Evolutionary conservation across 2,329 filamentous ascomycete species (phyloP).

Genomic region (Fusarium mangiferae): DNA sequence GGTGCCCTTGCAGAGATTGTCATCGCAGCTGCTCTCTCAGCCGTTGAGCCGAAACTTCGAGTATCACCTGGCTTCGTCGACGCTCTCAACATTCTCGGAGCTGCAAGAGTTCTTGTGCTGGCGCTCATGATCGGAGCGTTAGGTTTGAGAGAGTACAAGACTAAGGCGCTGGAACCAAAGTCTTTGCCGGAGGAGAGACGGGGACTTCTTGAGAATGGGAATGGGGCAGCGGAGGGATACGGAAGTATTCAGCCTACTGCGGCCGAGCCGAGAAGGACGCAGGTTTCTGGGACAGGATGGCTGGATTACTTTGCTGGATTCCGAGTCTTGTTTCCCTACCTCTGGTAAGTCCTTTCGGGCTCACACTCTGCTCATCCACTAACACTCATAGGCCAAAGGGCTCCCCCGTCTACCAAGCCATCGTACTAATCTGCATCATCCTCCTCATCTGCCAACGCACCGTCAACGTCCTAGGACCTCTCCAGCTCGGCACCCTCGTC

Average conservation of each 20-base stretch:
- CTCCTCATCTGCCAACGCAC: constrained; percentile 55
- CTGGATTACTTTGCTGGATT: constrained; percentile 59
- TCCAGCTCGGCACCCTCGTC: constrained; percentile 55
- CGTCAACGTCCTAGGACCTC: constrained; percentile 56
- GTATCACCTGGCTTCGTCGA: constrained; percentile 46
- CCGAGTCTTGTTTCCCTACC: constrained; percentile 56
- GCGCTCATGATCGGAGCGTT: constrained; percentile 50
- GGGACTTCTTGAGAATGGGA: constrained; percentile 54
- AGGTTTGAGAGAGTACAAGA: constrained; percentile 45
- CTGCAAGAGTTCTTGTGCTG: constrained; percentile 48
- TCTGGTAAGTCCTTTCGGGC: constrained; percentile 49
- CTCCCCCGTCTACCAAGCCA: constrained; percentile 52
- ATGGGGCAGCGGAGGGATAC: constrained; percentile 45
- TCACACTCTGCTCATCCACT: neutral
- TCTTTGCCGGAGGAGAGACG: constrained; percentile 50
- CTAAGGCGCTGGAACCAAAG: constrained; percentile 41
- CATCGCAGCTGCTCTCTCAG: constrained; percentile 49
- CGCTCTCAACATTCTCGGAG: constrained; percentile 45
- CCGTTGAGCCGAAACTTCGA: constrained; percentile 44
- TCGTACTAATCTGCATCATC: constrained; percentile 54
- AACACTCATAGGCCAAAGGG: constrained; percentile 53
- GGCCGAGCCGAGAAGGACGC: constrained; percentile 40
- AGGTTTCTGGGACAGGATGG: constrained; percentile 53
- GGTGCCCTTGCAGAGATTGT: constrained; percentile 50
- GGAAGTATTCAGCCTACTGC: constrained; percentile 35